These are phyloP conservation scores for Microdochium nivale DNA, from an alignment of 2,329 filamentous ascomycete species.

Conservation along the genomic window DNA sequence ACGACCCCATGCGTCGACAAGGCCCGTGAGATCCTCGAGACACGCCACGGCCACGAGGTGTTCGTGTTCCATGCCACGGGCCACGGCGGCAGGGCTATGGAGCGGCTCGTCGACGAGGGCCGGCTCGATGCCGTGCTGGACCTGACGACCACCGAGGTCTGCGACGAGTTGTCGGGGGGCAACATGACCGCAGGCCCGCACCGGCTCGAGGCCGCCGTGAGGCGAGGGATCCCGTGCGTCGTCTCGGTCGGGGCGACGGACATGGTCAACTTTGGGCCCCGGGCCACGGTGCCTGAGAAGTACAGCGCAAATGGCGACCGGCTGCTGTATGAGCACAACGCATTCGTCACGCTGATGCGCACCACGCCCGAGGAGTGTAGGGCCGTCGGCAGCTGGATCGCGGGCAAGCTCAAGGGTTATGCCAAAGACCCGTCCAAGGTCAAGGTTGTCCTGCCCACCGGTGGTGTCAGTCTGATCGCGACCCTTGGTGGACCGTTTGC, in stretches of 20 bases:
- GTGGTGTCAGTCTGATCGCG: slow-evolving; percentile 54
- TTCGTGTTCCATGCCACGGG: slow-evolving; percentile 66
- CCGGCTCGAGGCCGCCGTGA: slow-evolving; percentile 48
- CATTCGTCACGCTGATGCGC: slow-evolving; percentile 57
- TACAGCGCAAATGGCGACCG: slow-evolving; percentile 31
- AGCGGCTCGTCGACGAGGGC: slow-evolving; percentile 48
- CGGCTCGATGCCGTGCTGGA: slow-evolving; percentile 59
- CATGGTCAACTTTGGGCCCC: slow-evolving; percentile 57
- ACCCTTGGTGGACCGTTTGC: slow-evolving; percentile 44
- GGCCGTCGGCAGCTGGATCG: slow-evolving; percentile 47
- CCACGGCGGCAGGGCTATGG: slow-evolving; percentile 60
- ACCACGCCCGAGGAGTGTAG: slow-evolving; percentile 49
- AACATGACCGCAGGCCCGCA: slow-evolving; percentile 49
- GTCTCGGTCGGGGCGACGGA: slow-evolving; percentile 45
- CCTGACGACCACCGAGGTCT: slow-evolving; percentile 63
- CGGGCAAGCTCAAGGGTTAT: slow-evolving; percentile 35
- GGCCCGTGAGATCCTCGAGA: slow-evolving; percentile 41
- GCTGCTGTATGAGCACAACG: slow-evolving; percentile 55
- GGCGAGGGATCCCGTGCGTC: slow-evolving; percentile 45
- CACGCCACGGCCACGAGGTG: slow-evolving; percentile 39
- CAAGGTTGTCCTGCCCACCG: slow-evolving; percentile 50
- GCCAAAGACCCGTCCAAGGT: slow-evolving; percentile 30
- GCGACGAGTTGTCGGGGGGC: slow-evolving; percentile 54
- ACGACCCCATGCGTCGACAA: slow-evolving; percentile 57
- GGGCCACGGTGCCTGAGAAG: slow-evolving; percentile 42